Base-by-base conservation (phyloP, 306 rosid species). In the Quercus agrifolia region DNA sequence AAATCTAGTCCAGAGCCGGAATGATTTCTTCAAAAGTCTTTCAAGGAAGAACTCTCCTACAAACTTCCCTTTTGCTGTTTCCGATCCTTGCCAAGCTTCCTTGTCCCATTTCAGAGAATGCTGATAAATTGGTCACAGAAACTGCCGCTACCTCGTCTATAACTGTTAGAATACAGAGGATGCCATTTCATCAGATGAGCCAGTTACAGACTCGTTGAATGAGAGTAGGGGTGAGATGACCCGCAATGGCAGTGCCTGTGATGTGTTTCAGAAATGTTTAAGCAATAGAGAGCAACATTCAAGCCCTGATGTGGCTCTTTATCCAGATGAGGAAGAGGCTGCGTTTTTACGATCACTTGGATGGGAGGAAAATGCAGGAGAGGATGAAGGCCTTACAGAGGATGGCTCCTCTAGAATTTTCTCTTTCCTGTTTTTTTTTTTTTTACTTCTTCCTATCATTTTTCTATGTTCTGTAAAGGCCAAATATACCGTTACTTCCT, bases 311-410 rank as follows among this genome's bases (percentile, higher is more conserved):
- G 15, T 41, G 3, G 33, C 25, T 75, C 76, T 70, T 28, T 19
- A 35, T 75, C 71, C 77, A 11, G 88, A 82, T 1, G 84, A 80
- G 62, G 81, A 85, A 57, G 86, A 85, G 66, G 64, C 79, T 66
- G 86, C 74, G 38, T 82, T 85, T 63, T 71, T 82, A 64, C 81
- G 77, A 64, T 85, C 88, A 35, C 83, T 81, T 78, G 88, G 88
- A 58, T 82, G 86, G 88, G 77, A 82, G 41, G 86, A 82, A 78
- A 59, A 68, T 72, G 35, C 15, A 0, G 77, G 75, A 49, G 85
- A 85, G 61, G 77, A 79, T 56, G 83, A 82, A 79, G 76, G 83
- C 54, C 23, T 21, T 21, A 21, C 23, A 21, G 23, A 21, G 23
- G 23, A 21, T 21, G 23, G 23, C 23, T 21, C 23, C 23, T 21